Conservation (phyloP, 2,329 filamentous ascomycete species). For the Xylariaceae sp. region DNA sequence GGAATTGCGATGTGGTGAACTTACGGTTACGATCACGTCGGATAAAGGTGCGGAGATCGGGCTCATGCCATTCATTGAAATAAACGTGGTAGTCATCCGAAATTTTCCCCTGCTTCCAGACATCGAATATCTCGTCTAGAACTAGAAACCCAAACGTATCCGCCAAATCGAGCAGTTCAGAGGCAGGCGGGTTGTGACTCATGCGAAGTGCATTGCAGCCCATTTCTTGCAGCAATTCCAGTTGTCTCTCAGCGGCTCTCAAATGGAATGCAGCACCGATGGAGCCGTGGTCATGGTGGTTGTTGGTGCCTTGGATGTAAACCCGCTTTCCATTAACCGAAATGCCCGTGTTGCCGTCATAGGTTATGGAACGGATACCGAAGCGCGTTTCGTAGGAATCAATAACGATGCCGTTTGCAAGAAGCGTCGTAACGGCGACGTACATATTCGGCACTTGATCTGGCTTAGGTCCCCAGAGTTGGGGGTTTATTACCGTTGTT, state of each 20-base stretch:
- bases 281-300: slow-evolving; percentile 55
- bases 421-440: slow-evolving; percentile 47
- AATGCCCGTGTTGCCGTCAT: slow-evolving; percentile 45
- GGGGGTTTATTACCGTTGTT: slow-evolving; percentile 41
- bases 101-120: slow-evolving; percentile 49
- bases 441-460: slow-evolving; percentile 50
- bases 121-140: slow-evolving; percentile 57
- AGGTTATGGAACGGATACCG: slow-evolving; percentile 49
- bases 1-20: neutral
- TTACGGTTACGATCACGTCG: slow-evolving; percentile 54
- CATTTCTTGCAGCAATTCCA: slow-evolving; percentile 52
- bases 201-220: slow-evolving; percentile 53
- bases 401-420: slow-evolving; percentile 30
- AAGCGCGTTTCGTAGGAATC: slow-evolving; percentile 54
- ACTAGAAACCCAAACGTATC: slow-evolving; percentile 54
- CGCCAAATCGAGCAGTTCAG: slow-evolving; percentile 53
- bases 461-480: slow-evolving; percentile 52
- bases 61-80: slow-evolving; percentile 56
- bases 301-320: slow-evolving; percentile 49
- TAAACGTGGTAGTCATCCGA: slow-evolving; percentile 53
- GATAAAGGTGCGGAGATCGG: slow-evolving; percentile 52
- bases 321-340: slow-evolving; percentile 49
- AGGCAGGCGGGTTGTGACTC: slow-evolving; percentile 55
- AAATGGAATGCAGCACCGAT: slow-evolving; percentile 53
- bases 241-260: slow-evolving; percentile 50